These are phyloP conservation scores for Castanea mollissima DNA, from an alignment of 306 rosid species.

Conservation along the genomic window DNA sequence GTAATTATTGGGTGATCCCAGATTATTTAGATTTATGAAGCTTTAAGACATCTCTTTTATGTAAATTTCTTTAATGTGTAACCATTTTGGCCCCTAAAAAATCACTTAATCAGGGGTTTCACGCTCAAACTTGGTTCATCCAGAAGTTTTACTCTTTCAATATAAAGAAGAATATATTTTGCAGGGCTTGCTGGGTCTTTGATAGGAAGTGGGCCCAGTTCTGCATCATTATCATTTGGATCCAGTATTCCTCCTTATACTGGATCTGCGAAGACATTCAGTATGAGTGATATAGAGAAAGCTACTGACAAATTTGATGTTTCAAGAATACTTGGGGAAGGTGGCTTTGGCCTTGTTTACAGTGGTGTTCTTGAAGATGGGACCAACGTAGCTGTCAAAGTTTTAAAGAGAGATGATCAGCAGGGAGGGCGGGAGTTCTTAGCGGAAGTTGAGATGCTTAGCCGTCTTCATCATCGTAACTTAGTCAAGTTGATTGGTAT, in stretches of 20 bases:
- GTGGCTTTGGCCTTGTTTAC: constrained; percentile 94
- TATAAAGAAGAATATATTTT: constrained; percentile 9
- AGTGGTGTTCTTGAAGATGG: constrained; percentile 81
- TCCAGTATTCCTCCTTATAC: constrained; percentile 79
- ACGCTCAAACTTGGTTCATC: background rate
- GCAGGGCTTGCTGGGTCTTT: constrained; percentile 65
- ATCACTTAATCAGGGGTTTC: background rate
- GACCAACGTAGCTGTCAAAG: constrained; percentile 81
- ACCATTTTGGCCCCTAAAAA: background rate
- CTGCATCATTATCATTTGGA: constrained; percentile 69
- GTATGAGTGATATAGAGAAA: constrained; percentile 65
- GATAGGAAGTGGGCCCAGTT: constrained; percentile 57
- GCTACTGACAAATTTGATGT: constrained; percentile 66
- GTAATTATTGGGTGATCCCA: too few relatives aligned
- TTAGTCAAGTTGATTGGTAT: constrained; percentile 93
- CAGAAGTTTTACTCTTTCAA: background rate
- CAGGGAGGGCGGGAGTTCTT: constrained; percentile 96
- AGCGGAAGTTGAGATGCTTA: constrained; percentile 98
- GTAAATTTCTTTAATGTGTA: background rate
- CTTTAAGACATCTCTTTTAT: constrained; percentile 16
- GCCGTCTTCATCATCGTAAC: constrained; percentile 97
- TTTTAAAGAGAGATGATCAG: constrained; percentile 87
- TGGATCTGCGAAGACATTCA: constrained; percentile 89
- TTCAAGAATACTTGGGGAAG: constrained; percentile 86
- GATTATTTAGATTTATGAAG: background rate